Conservation (phyloP, 108 stramenopile genomes). For the Schizochytrium sp. region DNA sequence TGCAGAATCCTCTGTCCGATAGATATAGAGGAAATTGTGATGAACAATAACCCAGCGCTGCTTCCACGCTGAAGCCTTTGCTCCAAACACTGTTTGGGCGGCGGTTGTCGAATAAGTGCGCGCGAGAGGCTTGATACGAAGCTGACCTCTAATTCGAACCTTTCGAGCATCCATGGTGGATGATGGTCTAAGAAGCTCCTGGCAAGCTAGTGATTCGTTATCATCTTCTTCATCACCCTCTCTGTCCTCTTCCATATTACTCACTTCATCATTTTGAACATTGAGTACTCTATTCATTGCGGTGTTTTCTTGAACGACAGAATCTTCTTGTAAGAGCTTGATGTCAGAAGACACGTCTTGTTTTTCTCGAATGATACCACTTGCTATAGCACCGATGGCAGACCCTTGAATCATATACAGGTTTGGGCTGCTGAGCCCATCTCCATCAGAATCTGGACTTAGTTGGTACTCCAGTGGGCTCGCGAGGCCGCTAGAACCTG, state of each 20-base stretch:
- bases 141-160: not conserved
- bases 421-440: not conserved
- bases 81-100: not conserved
- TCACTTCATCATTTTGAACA: not conserved
- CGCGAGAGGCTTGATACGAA: not conserved
- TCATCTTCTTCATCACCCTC: not conserved
- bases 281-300: not conserved
- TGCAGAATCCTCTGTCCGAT: not conserved
- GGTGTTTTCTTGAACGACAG: too few species aligned
- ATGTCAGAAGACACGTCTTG: too few species aligned
- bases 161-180: not conserved
- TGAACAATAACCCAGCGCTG: constrained; percentile 1
- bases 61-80: constrained; percentile 1
- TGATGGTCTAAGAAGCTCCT: not conserved
- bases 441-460: not conserved
- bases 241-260: not conserved
- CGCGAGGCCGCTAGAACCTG: not conserved
- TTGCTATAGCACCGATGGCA: not conserved
- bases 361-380: not conserved
- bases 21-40: not conserved
- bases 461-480: constrained; percentile 10
- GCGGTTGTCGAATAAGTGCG: not conserved
- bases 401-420: not conserved
- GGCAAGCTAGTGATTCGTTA: not conserved
- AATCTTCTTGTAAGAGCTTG: too few species aligned